Base-by-base conservation (phyloP, 768 basidiomycete species). In the Leucocoprinus birnbaumii region DNA sequence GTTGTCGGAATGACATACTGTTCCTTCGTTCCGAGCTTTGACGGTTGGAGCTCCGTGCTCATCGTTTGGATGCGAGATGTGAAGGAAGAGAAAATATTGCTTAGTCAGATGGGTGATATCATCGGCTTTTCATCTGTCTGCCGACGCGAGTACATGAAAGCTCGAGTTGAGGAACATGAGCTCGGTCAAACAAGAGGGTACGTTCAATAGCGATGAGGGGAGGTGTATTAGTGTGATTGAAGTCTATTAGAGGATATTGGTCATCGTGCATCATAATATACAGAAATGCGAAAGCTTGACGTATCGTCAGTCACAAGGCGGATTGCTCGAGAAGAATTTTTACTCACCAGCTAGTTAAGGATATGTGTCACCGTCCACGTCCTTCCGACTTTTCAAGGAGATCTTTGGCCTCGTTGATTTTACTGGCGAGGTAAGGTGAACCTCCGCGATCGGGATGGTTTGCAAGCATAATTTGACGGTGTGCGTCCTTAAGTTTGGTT, bases 381-480 rank as follows among this genome's bases (percentile, higher is more conserved):
- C 80, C 79, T 48, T 87, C 85, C n/a, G 79, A 78, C 68, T 89
- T 91, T 31, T 97, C 94, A 45, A 97, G 69, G 55, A 96, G 60
- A 63, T 94, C 96, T 68, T 97, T 98, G 0, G 96, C 97, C 66
- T 99, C 97, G 71, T 99, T 99, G 59, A 98, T 96, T 80, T 99
- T 98, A 65, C 93, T 94, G 11, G 97, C 95, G 48, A 98, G 74
- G 71, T 98, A 99, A 6, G 97, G 97, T n/a, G 94, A 91, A 26
- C 97, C 97, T 31, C 97, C 97, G 58, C 97, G 81, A 76, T 99
- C 97, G 10, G 97, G 97, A 73, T 99, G 97, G 72, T 99, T 99
- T 25, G 94, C 91, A 48, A 98, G 80, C 97, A 99, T 99, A 62
- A 99, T 91, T 35, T 89, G 84, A 53, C 96, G 85, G 72, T 99